These are phyloP conservation scores for Teunomyces atbi DNA, from an alignment of 805 yeast genomes.

Conservation along the genomic window DNA sequence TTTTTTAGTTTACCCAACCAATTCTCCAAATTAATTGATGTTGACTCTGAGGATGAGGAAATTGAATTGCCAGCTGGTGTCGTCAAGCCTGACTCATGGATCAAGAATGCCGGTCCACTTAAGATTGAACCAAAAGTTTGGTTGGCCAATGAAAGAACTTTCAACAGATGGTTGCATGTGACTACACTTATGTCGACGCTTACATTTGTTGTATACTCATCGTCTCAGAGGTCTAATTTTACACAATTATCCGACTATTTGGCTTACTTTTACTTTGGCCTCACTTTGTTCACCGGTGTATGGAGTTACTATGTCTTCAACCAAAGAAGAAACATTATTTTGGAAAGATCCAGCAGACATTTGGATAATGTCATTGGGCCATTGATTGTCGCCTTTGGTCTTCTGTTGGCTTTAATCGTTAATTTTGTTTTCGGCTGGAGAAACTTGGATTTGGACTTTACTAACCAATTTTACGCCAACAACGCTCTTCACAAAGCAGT, in stretches of 20 bases:
- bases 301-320: slow-evolving; percentile 88
- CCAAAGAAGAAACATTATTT: slow-evolving; percentile 68
- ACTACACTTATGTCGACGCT: slow-evolving; percentile 80
- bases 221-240: slow-evolving; percentile 66
- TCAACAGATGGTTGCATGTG: slow-evolving; percentile 91
- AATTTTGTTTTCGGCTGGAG: slow-evolving; percentile 69
- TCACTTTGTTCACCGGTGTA: slow-evolving; percentile 77
- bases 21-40: slow-evolving; percentile 47
- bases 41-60: slow-evolving; percentile 83
- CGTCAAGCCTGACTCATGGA: slow-evolving; percentile 68
- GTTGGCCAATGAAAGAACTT: slow-evolving; percentile 97
- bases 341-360: slow-evolving; percentile 80
- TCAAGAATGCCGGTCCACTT: slow-evolving; percentile 87
- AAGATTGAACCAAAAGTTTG: slow-evolving; percentile 97
- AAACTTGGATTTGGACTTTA: slow-evolving; percentile 23
- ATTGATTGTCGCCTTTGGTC: slow-evolving; percentile 66
- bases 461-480: slow-evolving; percentile 26
- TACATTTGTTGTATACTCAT: slow-evolving; percentile 79
- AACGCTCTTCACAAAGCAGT: slow-evolving; percentile 35
- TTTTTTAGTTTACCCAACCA: slow-evolving; percentile 26
- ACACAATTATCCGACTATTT: slow-evolving; percentile 61
- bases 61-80: slow-evolving; percentile 88
- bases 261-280: slow-evolving; percentile 76
- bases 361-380: slow-evolving; percentile 92
- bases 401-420: slow-evolving; percentile 61